Conservation (phyloP, 192 early-diverging fungal species). For the Gamsiella multidivaricata region DNA sequence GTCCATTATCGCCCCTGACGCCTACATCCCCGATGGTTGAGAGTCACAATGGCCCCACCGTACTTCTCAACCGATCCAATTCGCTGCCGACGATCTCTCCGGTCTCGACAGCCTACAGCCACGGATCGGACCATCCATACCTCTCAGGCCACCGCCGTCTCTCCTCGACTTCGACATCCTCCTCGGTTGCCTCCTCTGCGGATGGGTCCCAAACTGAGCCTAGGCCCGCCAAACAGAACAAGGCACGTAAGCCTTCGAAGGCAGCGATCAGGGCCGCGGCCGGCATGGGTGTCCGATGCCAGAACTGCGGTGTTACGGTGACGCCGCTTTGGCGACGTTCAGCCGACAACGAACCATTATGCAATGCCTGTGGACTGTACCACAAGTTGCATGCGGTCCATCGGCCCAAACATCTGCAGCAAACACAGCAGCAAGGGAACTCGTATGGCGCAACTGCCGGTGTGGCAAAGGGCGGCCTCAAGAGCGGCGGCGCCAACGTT, state of each 20-base stretch:
- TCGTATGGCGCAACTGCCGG: too few relatives aligned
- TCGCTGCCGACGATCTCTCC: not conserved
- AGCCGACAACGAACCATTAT: slow-evolving; percentile 85
- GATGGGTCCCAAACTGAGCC: not conserved
- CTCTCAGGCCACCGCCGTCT: not conserved
- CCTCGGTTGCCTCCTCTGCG: too few relatives aligned
- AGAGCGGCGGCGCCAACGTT: not conserved
- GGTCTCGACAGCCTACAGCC: not conserved
- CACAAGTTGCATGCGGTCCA: slow-evolving; percentile 46
- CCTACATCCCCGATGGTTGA: slow-evolving; percentile 10
- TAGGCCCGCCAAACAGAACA: slow-evolving; percentile 66
- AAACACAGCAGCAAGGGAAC: slow-evolving; percentile 2
- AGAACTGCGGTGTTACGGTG: slow-evolving; percentile 82
- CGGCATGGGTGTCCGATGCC: slow-evolving; percentile 54
- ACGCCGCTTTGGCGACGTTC: slow-evolving; percentile 96
- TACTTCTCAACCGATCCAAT: not conserved
- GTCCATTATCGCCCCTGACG: slow-evolving; percentile 5
- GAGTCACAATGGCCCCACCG: not conserved
- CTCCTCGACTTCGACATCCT: too few relatives aligned
- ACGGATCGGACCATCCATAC: too few relatives aligned
- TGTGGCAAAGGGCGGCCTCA: too few relatives aligned
- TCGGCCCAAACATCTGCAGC: slow-evolving; percentile 42
- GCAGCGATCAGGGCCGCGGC: slow-evolving; percentile 24
- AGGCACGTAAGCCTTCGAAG: slow-evolving; percentile 32
- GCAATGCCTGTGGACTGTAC: slow-evolving; percentile 98